Percentiles rank a stretch among this genome's conserved stretches.
Conservation (phyloP, 139 green algal species). For the Micractinium sp. region DNA sequence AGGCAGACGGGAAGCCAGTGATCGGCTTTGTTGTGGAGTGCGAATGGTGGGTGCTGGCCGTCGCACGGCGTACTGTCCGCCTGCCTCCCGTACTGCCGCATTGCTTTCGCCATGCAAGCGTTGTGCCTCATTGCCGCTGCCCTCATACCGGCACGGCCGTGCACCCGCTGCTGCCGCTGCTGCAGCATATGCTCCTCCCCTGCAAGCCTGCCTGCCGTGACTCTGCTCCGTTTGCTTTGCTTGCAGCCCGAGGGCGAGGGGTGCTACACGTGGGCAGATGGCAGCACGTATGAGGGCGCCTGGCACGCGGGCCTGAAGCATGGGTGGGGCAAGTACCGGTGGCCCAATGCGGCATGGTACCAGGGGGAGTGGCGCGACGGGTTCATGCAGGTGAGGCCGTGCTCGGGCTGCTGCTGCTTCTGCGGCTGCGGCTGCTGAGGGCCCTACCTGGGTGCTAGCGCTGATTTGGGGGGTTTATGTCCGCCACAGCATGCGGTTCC, state of each 20-base stretch:
- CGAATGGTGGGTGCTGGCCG: neutral
- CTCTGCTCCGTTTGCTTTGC: neutral
- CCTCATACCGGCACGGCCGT: no score
- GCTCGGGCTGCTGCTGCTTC: neutral
- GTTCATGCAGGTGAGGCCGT: slow-evolving; percentile 60
- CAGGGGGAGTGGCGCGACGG: slow-evolving; percentile 79
- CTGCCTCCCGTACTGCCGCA: no score
- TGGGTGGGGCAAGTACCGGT: slow-evolving; percentile 77
- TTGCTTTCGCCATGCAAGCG: no score
- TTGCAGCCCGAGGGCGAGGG: slow-evolving; percentile 77
- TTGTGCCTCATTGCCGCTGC: no score
- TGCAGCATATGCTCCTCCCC: neutral
- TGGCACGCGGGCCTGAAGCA: slow-evolving; percentile 79
- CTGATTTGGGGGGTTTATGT: no score
- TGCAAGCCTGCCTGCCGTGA: neutral
- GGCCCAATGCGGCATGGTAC: slow-evolving; percentile 75
- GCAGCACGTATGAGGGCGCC: slow-evolving; percentile 72
- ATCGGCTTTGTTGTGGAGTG: neutral
- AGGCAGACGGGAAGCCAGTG: neutral
- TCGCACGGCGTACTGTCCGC: no score
- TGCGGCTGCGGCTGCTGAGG: neutral
- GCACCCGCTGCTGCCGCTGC: neutral
- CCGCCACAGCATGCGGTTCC: no score
- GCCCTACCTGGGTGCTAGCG: neutral
- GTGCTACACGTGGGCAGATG: slow-evolving; percentile 78